Evolutionary conservation across 352 stramenopile genomes (phyloP).

Genomic region (Globisporangium abappressorium): DNA sequence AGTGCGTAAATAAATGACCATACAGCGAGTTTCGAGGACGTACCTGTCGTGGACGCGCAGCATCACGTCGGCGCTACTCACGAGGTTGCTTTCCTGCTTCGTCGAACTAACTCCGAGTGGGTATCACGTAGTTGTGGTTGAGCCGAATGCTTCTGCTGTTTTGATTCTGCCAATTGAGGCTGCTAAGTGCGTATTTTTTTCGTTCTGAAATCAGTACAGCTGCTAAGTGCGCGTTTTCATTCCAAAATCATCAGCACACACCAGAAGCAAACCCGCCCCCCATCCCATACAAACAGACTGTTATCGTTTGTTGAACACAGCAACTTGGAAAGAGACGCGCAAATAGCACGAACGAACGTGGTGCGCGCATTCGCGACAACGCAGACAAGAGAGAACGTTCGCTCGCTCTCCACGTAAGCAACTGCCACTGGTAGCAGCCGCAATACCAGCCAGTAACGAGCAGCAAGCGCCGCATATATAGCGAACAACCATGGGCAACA

Average conservation of each 20-base stretch:
- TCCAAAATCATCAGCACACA: background rate
- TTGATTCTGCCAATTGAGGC: too few species aligned
- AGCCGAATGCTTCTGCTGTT: too few species aligned
- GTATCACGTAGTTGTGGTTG: too few species aligned
- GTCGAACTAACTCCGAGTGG: too few species aligned
- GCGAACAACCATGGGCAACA: constrained; percentile 66
- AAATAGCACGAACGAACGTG: background rate
- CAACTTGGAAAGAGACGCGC: background rate
- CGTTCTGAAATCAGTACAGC: too few species aligned
- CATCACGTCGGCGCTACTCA: constrained; percentile 26
- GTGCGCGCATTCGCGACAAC: background rate
- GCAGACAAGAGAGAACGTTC: background rate
- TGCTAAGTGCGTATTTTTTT: too few species aligned
- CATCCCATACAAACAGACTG: background rate
- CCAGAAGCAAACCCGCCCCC: background rate
- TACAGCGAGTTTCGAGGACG: background rate
- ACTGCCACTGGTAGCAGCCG: background rate
- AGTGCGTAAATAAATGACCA: background rate
- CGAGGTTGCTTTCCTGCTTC: too few species aligned
- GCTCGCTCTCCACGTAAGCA: background rate
- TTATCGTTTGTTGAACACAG: too few species aligned
- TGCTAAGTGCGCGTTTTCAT: background rate
- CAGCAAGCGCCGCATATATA: too few species aligned
- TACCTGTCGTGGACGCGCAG: constrained; percentile 76
- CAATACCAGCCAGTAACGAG: background rate